Percentiles rank a stretch among this genome's conserved stretches.
These are phyloP conservation scores for Gyrodon lividus DNA, from an alignment of 768 basidiomycete genomes.

Conservation along the genomic window DNA sequence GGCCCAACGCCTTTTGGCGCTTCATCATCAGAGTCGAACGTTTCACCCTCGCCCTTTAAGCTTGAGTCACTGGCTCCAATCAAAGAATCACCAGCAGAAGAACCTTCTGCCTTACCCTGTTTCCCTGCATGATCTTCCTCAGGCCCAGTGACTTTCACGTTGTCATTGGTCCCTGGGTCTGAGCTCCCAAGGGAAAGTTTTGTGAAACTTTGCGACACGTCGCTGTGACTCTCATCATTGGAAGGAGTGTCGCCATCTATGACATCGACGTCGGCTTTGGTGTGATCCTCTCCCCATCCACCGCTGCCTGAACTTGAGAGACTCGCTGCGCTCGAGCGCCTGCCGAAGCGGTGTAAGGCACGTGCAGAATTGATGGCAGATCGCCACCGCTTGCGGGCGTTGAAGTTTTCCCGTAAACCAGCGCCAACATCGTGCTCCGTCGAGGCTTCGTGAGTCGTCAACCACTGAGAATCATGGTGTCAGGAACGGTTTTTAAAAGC, in stretches of 20 bases:
- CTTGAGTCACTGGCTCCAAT: constrained; percentile 16
- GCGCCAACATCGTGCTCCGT: constrained; percentile 70
- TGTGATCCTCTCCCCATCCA: constrained; percentile 37
- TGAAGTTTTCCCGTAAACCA: constrained; percentile 81
- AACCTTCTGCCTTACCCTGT: constrained; percentile 24
- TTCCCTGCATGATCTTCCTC: constrained; percentile 25
- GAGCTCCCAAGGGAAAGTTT: constrained; percentile 30
- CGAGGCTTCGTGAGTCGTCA: constrained; percentile 62
- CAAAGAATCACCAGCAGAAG: constrained; percentile 17
- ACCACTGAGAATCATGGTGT: constrained; percentile 51
- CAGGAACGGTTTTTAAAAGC: background rate
- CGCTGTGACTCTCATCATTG: constrained; percentile 30
- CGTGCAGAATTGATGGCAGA: constrained; percentile 59
- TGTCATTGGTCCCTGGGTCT: constrained; percentile 39
- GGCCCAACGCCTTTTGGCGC: background rate
- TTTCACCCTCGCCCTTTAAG: constrained; percentile 11
- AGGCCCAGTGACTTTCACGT: constrained; percentile 39
- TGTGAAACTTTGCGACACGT: constrained; percentile 20
- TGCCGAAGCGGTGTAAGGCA: constrained; percentile 35
- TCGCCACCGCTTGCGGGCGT: constrained; percentile 72
- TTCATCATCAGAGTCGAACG: constrained; percentile 2
- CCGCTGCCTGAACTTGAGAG: constrained; percentile 33
- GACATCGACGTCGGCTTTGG: constrained; percentile 21
- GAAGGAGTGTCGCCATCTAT: constrained; percentile 35
- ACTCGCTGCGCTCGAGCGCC: constrained; percentile 24